A percentile compares a stretch with the other conserved stretches of the same genome.
Evolutionary conservation across 495 filamentous ascomycete species (phyloP).

Genomic region (Bombardia bombarda): DNA sequence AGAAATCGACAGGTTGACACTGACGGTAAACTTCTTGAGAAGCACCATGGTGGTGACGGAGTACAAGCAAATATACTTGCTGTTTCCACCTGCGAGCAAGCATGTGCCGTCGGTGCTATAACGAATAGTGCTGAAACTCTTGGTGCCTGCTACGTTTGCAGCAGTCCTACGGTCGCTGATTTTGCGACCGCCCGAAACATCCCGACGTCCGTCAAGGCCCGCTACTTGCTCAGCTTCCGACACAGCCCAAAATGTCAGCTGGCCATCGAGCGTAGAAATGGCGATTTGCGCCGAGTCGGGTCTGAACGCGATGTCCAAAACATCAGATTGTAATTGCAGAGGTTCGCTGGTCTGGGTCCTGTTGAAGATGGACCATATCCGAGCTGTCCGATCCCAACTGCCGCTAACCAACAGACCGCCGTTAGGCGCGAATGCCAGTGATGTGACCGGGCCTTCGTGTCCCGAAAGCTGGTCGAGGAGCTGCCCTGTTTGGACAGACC

Average conservation of each 20-base stretch:
- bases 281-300: slow-evolving; percentile 88
- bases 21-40: slow-evolving; percentile 91
- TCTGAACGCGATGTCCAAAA: slow-evolving; percentile 77
- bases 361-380: slow-evolving; percentile 91
- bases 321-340: slow-evolving; percentile 79
- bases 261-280: slow-evolving; percentile 86
- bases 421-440: slow-evolving; percentile 79
- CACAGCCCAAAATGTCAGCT: slow-evolving; percentile 91
- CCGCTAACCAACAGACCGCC: slow-evolving; percentile 78
- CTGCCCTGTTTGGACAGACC: slow-evolving; percentile 97
- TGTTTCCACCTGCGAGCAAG: slow-evolving; percentile 83
- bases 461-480: slow-evolving; percentile 83
- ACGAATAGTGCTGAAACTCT: slow-evolving; percentile 76
- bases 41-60: slow-evolving; percentile 80
- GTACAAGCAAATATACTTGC: slow-evolving; percentile 96
- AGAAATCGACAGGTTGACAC: slow-evolving; percentile 84
- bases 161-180: slow-evolving; percentile 79
- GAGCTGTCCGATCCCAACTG: slow-evolving; percentile 90
- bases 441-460: slow-evolving; percentile 87
- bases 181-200: slow-evolving; percentile 88
- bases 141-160: slow-evolving; percentile 81
- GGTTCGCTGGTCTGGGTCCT: slow-evolving; percentile 93
- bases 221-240: slow-evolving; percentile 74
- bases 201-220: slow-evolving; percentile 78
- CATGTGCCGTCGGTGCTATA: slow-evolving; percentile 91